Base-by-base conservation (phyloP, 2,329 filamentous ascomycete species). In the Rutstroemia sp. region DNA sequence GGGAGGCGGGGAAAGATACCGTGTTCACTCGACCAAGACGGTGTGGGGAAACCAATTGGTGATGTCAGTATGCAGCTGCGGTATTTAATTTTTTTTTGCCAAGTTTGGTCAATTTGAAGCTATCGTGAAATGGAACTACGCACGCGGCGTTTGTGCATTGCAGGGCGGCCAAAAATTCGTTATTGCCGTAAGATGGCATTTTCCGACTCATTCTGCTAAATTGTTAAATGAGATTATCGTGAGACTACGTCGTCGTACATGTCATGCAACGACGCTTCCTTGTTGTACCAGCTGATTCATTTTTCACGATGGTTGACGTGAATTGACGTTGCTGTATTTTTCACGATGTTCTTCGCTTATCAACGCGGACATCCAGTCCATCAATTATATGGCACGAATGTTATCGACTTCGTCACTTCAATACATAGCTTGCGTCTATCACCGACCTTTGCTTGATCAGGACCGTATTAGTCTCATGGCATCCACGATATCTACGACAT, bases 11-110 rank as follows among this genome's bases (percentile, higher is more conserved):
- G 10, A 9, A 12, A 34, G 30, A 10, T 12, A 34, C 30, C 30
- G 30, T 34, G 30, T 34, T 34, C 12, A 34, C 30, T 34, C 30
- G 9, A 34, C 17, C 7, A 42, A 17, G 16, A 10, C n/a, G 8
- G 21, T 19, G 19, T 44, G 41, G 41, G 41, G 16, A 44, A 44
- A 34, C 4, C 30, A 19, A n/a, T 47, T 27, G 41, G 27, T 54
- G 37, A 54, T 48, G 45, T 54, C 52, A 54, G 34, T n/a, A 16
- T 48, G 37, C 45, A 54, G 41, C 30, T 34, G 30, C 30, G 30
- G 30, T 9, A 34, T 34, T 34, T 17, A 6, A 25, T 25, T 39
- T 27, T 14, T 23, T 12, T 44, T 19, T 46, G 23, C 44, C 17
- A 21, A 19, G n/a, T 34, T 3, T 23, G 2, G 4, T 34, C 4